A percentile compares a stretch with the other conserved stretches of the same genome.
phyloP scores from a whole-genome alignment of 768 basidiomycete species.

The Leccinum boreale region DNA sequence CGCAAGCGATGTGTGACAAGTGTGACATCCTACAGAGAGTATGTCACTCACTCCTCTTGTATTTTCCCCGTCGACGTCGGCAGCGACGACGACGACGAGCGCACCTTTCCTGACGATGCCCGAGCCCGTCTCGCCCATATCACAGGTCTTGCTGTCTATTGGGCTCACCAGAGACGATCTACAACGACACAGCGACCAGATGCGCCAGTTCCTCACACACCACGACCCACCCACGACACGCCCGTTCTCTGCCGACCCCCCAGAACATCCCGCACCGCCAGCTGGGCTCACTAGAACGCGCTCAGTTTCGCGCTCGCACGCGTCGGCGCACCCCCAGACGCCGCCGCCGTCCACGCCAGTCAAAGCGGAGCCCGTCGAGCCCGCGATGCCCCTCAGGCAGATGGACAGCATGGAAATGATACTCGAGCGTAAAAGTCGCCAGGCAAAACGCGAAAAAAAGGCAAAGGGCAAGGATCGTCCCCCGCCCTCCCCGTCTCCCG shows the following conservation, averaged over 20 bases:
- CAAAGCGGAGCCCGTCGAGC: constrained; percentile 59
- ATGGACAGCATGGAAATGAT: constrained; percentile 77
- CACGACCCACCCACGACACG: constrained; percentile 47
- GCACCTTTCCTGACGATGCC: background rate
- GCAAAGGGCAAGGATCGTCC: constrained; percentile 48
- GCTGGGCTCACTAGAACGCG: constrained; percentile 43
- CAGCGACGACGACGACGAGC: constrained; percentile 19
- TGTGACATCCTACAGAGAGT: constrained; percentile 11
- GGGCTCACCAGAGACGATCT: constrained; percentile 79
- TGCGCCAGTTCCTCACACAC: constrained; percentile 73
- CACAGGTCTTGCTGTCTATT: constrained; percentile 64
- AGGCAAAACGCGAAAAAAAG: constrained; percentile 49
- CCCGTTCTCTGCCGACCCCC: constrained; percentile 35
- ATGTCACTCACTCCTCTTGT: background rate
- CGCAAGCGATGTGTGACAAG: constrained; percentile 19
- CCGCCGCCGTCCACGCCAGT: constrained; percentile 57
- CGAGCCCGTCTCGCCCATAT: constrained; percentile 58
- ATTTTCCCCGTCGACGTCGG: constrained; percentile 19
- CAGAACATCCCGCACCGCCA: constrained; percentile 30
- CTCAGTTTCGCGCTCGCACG: constrained; percentile 48
- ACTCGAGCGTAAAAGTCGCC: constrained; percentile 65
- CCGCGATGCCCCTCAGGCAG: constrained; percentile 46
- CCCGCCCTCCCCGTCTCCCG: constrained; percentile 51
- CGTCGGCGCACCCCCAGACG: constrained; percentile 34
- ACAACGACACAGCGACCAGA: constrained; percentile 66